Base-by-base conservation (phyloP, 768 basidiomycete genomes). In the Auriscalpium microsporum region DNA sequence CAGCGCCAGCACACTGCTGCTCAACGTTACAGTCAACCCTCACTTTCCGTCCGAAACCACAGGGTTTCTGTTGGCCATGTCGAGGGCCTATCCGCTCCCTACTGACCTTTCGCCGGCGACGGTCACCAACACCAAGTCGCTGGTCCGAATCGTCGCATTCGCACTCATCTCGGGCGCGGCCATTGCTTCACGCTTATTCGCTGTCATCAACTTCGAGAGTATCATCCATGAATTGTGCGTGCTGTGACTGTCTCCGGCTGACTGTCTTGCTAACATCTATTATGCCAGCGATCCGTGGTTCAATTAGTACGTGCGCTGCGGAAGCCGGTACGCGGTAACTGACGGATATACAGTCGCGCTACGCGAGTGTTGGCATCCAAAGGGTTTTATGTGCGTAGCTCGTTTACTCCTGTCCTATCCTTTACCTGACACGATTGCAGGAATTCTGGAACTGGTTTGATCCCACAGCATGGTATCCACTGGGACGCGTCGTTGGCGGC, bases 361-460 rank as follows among this genome's bases (percentile, higher is more conserved):
- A 96, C 95, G 3, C 83, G 77, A 65, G 87, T 99, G 13, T 75
- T 99, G 46, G 90, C 94, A 28, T 81, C 89, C 10, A 78, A 97
- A 64, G 96, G 96, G 16, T 98, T 99, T 75, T 94, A 97, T 76
- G 94, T 95, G 60, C 55, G 90, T 74, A 1, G 16, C 10, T 16
- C 13, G n/a, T 49, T 44, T 11, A 8, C 10, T 36, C 6, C 35
- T 35, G 19, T 9, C 37, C 48, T 17, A 6, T n/a, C 19, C 36
- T 33, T 50, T 47, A 53, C 19, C 36, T 58, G 48, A 28, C 53
- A 63, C 45, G 62, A 45, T 52, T 36, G 40, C n/a, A 57, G 93
- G 95, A 90, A 84, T 98, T 99, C 74, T 99, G 96, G 96, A 99
- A 99, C 67, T 99, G 96, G 96, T 99, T 99, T 68, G 96, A 99